Evolutionary conservation across 371 early-diverging fungal species (phyloP).

Genomic region (Mortierella sp.): DNA sequence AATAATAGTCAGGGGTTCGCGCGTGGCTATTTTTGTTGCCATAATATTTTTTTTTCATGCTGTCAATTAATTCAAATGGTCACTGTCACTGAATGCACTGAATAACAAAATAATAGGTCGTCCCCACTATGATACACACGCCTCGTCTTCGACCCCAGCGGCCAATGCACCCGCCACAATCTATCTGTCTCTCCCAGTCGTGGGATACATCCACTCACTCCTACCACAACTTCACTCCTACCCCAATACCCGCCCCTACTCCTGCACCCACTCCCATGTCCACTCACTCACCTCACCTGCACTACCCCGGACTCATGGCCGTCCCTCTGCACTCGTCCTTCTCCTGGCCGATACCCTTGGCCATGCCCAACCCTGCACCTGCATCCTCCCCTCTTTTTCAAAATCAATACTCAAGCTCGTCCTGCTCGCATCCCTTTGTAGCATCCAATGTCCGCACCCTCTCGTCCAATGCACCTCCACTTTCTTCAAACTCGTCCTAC

Average conservation of each 20-base stretch:
- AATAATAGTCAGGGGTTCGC: not conserved
- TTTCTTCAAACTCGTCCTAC: not conserved
- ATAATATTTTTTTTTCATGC: too few relatives aligned
- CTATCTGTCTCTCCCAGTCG: not conserved
- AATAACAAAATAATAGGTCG: not conserved
- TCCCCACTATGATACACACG: not conserved
- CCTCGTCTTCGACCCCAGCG: conserved; percentile 1
- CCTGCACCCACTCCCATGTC: too few relatives aligned
- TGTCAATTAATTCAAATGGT: too few relatives aligned
- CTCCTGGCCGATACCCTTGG: not conserved
- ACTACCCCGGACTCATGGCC: not conserved
- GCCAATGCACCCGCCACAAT: not conserved
- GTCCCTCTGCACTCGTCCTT: not conserved
- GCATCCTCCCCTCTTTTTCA: not conserved
- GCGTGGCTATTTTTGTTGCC: too few relatives aligned
- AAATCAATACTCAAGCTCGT: not conserved
- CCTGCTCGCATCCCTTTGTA: not conserved
- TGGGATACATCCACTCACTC: not conserved
- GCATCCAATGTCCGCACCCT: not conserved
- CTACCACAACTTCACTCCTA: not conserved
- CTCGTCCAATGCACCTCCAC: not conserved
- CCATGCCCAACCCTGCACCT: not conserved
- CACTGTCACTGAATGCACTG: not conserved
- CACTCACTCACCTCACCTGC: not conserved
- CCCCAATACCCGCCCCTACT: not conserved